Percentiles rank a stretch among this genome's conserved stretches.
Conservation (phyloP, 805 yeast species). For the Nematodospora valgi region DNA sequence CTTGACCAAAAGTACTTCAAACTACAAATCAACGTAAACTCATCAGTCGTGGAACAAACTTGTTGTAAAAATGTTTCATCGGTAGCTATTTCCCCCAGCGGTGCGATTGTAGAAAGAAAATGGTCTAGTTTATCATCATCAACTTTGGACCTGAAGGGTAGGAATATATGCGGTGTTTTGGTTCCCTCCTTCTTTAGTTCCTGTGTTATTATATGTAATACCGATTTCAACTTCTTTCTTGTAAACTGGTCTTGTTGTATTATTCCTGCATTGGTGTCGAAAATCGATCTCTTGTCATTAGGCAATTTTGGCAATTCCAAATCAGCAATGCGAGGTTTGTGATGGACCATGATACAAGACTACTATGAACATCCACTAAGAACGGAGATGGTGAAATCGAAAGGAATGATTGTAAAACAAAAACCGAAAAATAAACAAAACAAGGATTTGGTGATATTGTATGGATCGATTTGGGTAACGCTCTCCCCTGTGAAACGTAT, state of each 20-base stretch:
- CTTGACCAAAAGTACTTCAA: conserved; percentile 87
- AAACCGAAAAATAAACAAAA: too few relatives aligned
- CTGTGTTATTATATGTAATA: conserved; percentile 67
- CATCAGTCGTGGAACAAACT: conserved; percentile 50
- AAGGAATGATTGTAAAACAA: too few relatives aligned
- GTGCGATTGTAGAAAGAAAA: conserved; percentile 58
- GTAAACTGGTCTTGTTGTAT: conserved; percentile 42
- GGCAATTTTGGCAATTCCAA: conserved; percentile 11
- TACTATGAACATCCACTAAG: too few relatives aligned
- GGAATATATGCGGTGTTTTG: conserved; percentile 66
- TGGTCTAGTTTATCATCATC: conserved; percentile 56
- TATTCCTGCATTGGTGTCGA: conserved; percentile 6
- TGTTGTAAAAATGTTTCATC: conserved; percentile 38
- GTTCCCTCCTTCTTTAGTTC: conserved; percentile 70
- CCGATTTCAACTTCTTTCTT: conserved; percentile 61
- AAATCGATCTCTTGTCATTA: not conserved
- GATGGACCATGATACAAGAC: too few relatives aligned
- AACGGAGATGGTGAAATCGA: too few relatives aligned
- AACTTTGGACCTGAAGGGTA: conserved; percentile 74
- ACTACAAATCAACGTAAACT: conserved; percentile 67
- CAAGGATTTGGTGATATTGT: too few relatives aligned
- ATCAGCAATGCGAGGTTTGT: conserved; percentile 1
- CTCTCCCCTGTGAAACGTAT: not conserved
- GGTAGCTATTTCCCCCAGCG: conserved; percentile 46
- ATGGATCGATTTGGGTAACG: not conserved